Percentiles rank a stretch among this genome's conserved stretches.
These are phyloP conservation scores for Globisporangium nodosum DNA, from an alignment of 352 stramenopile genomes.

Conservation along the genomic window DNA sequence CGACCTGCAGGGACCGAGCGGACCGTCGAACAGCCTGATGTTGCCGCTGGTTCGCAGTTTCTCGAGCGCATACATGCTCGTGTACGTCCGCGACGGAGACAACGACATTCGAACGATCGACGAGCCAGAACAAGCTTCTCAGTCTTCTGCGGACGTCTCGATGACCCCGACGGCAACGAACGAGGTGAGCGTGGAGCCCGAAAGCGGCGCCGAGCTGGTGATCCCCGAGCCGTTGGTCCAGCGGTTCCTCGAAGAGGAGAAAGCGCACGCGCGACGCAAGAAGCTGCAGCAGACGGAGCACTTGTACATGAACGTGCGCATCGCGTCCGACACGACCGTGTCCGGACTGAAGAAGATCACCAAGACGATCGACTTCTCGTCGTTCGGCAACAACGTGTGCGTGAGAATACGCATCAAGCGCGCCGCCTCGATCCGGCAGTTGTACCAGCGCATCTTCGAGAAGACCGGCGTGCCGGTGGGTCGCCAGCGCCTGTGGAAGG, in stretches of 20 bases:
- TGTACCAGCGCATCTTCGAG: conserved; percentile 59
- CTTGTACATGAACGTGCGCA: conserved; percentile 73
- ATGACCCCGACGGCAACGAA: neutral
- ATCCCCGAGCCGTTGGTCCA: conserved; percentile 52
- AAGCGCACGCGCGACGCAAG: conserved; percentile 57
- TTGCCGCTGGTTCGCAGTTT: conserved; percentile 60
- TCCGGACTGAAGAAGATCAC: conserved; percentile 63
- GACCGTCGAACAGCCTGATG: conserved; percentile 27
- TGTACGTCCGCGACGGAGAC: conserved; percentile 75
- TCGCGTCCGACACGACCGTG: conserved; percentile 71
- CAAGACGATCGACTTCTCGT: conserved; percentile 73
- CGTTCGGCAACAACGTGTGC: conserved; percentile 56
- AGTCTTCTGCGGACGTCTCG: neutral
- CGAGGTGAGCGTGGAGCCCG: neutral
- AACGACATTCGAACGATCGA: conserved; percentile 64
- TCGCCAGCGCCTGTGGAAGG: conserved; percentile 75
- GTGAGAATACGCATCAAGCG: conserved; percentile 67
- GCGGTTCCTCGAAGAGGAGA: conserved; percentile 80
- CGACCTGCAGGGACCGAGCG: conserved; percentile 4
- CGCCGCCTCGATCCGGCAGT: conserved; percentile 44
- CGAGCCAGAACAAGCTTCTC: neutral
- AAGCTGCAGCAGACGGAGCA: conserved; percentile 78
- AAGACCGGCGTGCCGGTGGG: conserved; percentile 58
- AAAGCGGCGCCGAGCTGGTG: conserved; percentile 15
- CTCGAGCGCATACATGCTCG: conserved; percentile 87